Base-by-base conservation (phyloP, 768 basidiomycete species). In the Leccinum subgranulosum region DNA sequence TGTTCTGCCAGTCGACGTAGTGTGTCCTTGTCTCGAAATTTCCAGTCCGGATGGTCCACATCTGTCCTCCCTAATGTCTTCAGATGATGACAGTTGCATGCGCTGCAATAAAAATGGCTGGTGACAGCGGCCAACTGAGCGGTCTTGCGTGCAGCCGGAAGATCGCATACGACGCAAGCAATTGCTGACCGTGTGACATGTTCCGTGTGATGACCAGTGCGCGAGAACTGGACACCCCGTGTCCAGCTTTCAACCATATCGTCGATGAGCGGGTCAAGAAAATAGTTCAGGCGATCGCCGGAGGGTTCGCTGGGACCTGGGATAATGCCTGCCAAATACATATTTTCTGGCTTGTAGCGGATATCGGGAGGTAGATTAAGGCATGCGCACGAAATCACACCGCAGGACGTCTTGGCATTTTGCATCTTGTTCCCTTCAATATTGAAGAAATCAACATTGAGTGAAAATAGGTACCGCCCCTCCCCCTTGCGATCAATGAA, bases 401-500 rank as follows among this genome's bases (percentile, higher is more conserved):
- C 72, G 11, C 66, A 60, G 0, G 74, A 77, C 1, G 63, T 57
- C 17, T 55, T 63, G 14, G 64, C 64, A 33, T 73, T 71, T 7
- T 55, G 47, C n/a, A 63, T 60, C 7, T 27, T 56, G 6, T 65
- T 68, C 2, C 70, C 66, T 28, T 75, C 55, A 0, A 74, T 62
- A 47, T 75, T 73, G 63, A 78, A 77, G 46, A 72, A 71, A 54
- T 77, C 70, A 1, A 75, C 29, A 17, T 72, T 63, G 1, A 75
- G 57, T 0, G 63, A 61, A 50, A 74, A 72, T 0, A 66, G 60
- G 19, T 33, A 33, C 11, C 11, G 33, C 14, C 54, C 50, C 54
- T 60, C 55, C 34, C n/a, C 45, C 0, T 47, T 17, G 15, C 15
- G 33, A 50, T 73, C 64, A 9, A 59, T 46, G 49, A 74, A 69